Evolutionary conservation across 305 asterid genomes (phyloP), one percentile per base, ranked within the genome.

Genomic region (Coffea humblotiana): DNA sequence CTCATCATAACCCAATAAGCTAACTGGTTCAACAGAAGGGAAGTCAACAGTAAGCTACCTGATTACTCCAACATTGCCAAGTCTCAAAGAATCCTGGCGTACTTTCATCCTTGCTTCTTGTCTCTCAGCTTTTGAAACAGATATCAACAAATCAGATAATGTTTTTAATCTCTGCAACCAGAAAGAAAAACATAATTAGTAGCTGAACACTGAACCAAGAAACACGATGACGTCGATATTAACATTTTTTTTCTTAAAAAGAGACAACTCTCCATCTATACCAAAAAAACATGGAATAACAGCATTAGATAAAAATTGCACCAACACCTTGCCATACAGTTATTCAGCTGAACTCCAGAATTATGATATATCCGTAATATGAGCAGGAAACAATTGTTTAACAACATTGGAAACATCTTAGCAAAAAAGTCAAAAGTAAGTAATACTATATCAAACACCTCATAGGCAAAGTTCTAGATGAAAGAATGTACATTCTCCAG

Each of bases 91-190:
- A 85, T 94, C 99, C 78, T 96, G 98, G 56, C 97, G 97, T 81
- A 94, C 92, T 89, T 89, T 96, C 94, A 89, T 88, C 86, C 99
- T 90, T 66, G 98, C 97, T 86, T 96, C 99, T 82, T 91, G 97
- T 79, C 99, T 92, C 91, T 96, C 96, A 60, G 98, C 97, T 92
- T 94, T 96, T 81, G 99, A 92, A 78, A 93, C 90, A 75, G 97
- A 91, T 92, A 94, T 92, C 87, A 96, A 86, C 81, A 96, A 83
- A 85, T 94, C 98, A 82, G 99, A 94, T 78, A 93, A 83, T 88
- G 90, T 88, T 90, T 94, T 93, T 73, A 86, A 85, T 88, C 94
- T 93, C 99, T 96, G 96, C 94, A 86, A 60, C 85, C 82, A 68
- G 78, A 77, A 79, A 83, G 79, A 37, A 80, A 72, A 21, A 69